phyloP scores from a whole-genome alignment of 2,329 filamentous ascomycete genomes.

The Endoconidiophora polonica region DNA sequence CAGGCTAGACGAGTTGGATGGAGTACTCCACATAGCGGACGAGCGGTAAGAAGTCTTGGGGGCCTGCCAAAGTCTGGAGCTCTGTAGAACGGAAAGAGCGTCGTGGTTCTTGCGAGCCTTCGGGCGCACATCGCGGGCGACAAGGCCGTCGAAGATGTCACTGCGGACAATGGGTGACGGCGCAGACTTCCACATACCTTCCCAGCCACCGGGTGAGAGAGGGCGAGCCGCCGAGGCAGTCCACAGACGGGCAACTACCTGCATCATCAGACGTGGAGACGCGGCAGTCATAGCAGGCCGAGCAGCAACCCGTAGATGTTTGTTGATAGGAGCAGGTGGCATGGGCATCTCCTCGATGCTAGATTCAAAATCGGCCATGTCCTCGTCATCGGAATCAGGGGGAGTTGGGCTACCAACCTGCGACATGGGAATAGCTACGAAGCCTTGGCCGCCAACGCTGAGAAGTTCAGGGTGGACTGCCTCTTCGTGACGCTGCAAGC shows the following conservation, averaged over 20 bases:
- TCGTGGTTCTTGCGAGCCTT: constrained; percentile 20
- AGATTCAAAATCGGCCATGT: constrained; percentile 19
- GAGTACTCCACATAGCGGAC: constrained; percentile 19
- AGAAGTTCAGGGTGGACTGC: constrained; percentile 8
- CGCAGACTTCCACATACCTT: constrained; percentile 9
- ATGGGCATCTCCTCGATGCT: not conserved
- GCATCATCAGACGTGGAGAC: constrained; percentile 12
- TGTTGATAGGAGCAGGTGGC: too few species aligned
- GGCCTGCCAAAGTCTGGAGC: constrained; percentile 23
- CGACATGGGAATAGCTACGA: constrained; percentile 14
- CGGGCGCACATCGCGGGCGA: constrained; percentile 22
- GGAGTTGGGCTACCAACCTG: constrained; percentile 36
- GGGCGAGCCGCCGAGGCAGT: constrained; percentile 11
- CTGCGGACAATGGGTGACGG: constrained; percentile 8
- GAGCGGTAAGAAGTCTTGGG: constrained; percentile 13
- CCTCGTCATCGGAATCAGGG: constrained; percentile 29
- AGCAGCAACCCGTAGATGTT: not conserved
- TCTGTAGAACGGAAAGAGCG: constrained; percentile 22
- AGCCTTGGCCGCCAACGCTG: constrained; percentile 3
- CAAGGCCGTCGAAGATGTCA: constrained; percentile 15
- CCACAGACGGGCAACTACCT: constrained; percentile 9
- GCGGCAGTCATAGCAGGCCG: not conserved
- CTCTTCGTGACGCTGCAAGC: constrained; percentile 4
- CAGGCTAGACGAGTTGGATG: not conserved
- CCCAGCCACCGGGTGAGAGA: constrained; percentile 8